A percentile compares a stretch with the other conserved stretches of the same genome.
Conservation (phyloP, 2,329 filamentous ascomycete species). For the Monilinia fructicola region DNA sequence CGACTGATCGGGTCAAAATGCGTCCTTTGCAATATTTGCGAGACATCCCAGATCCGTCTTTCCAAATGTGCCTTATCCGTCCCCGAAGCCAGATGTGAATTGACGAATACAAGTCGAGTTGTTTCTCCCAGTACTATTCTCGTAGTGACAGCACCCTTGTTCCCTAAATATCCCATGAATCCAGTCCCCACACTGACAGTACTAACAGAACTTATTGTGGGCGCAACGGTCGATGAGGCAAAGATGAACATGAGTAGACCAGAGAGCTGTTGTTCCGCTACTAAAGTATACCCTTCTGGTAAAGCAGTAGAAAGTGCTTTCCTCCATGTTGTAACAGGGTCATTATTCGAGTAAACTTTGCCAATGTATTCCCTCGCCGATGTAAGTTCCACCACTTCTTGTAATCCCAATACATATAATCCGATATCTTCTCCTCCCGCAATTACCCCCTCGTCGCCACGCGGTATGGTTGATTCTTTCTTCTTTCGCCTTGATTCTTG, state of each 20-base stretch:
- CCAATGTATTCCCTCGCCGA: conserved; percentile 76
- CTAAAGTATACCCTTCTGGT: conserved; percentile 71
- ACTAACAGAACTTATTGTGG: conserved; percentile 77
- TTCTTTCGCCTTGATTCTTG: conserved; percentile 49
- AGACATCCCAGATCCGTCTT: conserved; percentile 80
- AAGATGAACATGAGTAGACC: conserved; percentile 84
- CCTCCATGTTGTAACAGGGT: conserved; percentile 76
- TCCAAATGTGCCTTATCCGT: conserved; percentile 75
- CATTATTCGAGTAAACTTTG: conserved; percentile 68
- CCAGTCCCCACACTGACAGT: conserved; percentile 85
- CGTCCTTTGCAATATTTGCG: conserved; percentile 72
- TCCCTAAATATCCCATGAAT: conserved; percentile 88
- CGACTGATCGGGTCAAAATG: conserved; percentile 74
- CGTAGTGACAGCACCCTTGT: conserved; percentile 86
- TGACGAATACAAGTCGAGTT: conserved; percentile 84
- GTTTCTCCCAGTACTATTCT: conserved; percentile 86
- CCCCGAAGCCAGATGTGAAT: conserved; percentile 88
- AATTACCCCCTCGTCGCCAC: conserved; percentile 43
- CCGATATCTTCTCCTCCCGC: conserved; percentile 69
- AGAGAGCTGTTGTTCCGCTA: conserved; percentile 81
- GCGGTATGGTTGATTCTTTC: conserved; percentile 48
- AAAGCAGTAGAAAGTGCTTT: conserved; percentile 70
- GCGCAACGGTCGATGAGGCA: conserved; percentile 72
- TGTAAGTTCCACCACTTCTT: conserved; percentile 87
- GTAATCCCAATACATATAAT: conserved; percentile 85